Evolutionary conservation across 257 asterid genomes (phyloP).

Genomic region (Solanum etuberosum): DNA sequence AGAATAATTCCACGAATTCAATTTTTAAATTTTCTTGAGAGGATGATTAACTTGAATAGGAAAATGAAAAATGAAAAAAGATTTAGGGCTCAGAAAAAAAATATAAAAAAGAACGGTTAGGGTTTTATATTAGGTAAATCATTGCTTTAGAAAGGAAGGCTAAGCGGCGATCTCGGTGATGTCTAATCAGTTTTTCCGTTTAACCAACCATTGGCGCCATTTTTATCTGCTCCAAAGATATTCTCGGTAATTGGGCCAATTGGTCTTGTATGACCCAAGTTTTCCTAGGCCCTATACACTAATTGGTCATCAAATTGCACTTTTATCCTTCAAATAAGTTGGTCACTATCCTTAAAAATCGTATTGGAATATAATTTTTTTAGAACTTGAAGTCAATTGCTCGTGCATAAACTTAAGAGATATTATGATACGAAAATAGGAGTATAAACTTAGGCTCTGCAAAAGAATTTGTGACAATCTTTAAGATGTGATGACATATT

Average conservation of each 20-base stretch:
- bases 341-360: background rate
- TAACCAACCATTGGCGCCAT: background rate
- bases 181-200: background rate
- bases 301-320: background rate
- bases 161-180: background rate
- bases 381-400: background rate
- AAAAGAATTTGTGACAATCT: background rate
- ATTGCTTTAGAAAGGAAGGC: background rate
- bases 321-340: background rate
- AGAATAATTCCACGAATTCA: background rate
- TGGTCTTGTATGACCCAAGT: background rate
- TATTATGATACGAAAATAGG: background rate
- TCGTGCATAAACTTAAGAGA: rapidly evolving
- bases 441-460: rapidly evolving
- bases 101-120: background rate
- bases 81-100: background rate
- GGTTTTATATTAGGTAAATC: background rate
- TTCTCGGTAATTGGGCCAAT: background rate
- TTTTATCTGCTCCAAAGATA: background rate
- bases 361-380: background rate
- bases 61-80: background rate
- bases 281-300: no score
- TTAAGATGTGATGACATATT: background rate
- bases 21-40: background rate
- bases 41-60: background rate